These are phyloP conservation scores for Neoascochyta sp. DNA, from an alignment of 2,329 filamentous ascomycete species.

Conservation along the genomic window DNA sequence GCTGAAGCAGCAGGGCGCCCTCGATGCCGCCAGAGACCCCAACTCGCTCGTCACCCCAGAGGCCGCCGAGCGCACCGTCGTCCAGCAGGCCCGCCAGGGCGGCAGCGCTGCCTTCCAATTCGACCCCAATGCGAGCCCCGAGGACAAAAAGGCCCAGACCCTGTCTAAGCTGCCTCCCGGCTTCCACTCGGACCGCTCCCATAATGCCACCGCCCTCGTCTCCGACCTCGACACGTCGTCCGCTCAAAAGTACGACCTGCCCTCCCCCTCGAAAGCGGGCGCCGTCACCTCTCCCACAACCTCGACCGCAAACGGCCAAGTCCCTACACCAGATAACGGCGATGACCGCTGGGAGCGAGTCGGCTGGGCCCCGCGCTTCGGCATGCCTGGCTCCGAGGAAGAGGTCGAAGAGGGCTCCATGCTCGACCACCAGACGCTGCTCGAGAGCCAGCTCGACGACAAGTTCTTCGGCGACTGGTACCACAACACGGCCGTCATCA, in stretches of 20 bases:
- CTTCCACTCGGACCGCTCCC: conserved; percentile 59
- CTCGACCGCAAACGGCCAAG: conserved; percentile 51
- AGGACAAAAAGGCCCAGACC: conserved; percentile 79
- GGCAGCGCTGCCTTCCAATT: conserved; percentile 81
- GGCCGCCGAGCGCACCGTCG: conserved; percentile 68
- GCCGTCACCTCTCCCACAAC: conserved; percentile 54
- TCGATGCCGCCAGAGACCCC: conserved; percentile 73
- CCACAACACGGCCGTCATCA: conserved; percentile 90
- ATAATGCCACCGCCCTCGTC: conserved; percentile 65
- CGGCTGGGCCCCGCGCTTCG: conserved; percentile 87
- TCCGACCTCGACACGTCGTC: conserved; percentile 60
- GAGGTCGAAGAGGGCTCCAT: conserved; percentile 61
- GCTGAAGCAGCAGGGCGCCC: conserved; percentile 75
- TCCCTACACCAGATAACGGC: conserved; percentile 55
- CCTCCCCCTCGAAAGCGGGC: conserved; percentile 67
- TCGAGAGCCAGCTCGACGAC: conserved; percentile 81
- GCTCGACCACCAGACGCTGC: conserved; percentile 81
- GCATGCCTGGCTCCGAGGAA: conserved; percentile 49
- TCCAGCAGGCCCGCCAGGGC: conserved; percentile 73
- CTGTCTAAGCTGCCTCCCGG: conserved; percentile 62
- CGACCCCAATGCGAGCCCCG: conserved; percentile 76
- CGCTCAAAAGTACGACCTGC: conserved; percentile 68
- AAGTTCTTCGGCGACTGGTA: conserved; percentile 98
- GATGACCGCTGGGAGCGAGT: conserved; percentile 54
- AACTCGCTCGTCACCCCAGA: conserved; percentile 64